Percentiles rank a stretch among this genome's conserved stretches.
Evolutionary conservation across 192 early-diverging fungal species (phyloP).

Genomic region (Funneliformis geosporum): DNA sequence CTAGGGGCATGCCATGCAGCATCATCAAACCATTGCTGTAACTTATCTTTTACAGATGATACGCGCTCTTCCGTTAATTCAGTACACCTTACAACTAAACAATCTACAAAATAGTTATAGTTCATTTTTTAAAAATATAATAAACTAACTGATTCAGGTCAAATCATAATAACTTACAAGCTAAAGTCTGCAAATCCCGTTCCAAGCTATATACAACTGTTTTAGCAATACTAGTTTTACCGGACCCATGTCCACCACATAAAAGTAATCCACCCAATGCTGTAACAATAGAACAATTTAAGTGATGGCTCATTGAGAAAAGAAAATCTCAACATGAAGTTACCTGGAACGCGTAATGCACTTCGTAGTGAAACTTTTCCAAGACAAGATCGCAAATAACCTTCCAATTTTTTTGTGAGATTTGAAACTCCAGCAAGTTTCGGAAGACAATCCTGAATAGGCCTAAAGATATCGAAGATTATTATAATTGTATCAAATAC

Average conservation of each 20-base stretch:
- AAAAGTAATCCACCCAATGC: constrained; percentile 62
- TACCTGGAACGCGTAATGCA: constrained; percentile 33
- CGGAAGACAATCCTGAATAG: constrained; percentile 3
- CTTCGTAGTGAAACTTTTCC: constrained; percentile 3
- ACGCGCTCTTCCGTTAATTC: constrained; percentile 61
- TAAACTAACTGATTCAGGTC: constrained; percentile 33
- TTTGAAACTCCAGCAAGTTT: constrained; percentile 33
- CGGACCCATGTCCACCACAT: constrained; percentile 72
- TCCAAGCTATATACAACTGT: constrained; percentile 48
- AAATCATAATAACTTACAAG: constrained; percentile 42
- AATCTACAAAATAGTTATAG: constrained; percentile 44
- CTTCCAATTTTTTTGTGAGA: constrained; percentile 25
- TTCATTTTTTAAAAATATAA: constrained; percentile 4
- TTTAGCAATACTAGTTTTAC: constrained; percentile 70
- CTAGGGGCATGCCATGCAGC: constrained; percentile 73
- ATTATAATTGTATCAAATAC: background rate
- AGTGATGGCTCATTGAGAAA: background rate
- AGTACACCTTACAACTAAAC: constrained; percentile 54
- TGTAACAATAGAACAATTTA: background rate
- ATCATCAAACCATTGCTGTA: constrained; percentile 61
- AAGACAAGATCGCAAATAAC: constrained; percentile 24
- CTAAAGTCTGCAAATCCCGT: constrained; percentile 45
- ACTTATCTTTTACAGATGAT: constrained; percentile 58
- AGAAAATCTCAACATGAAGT: background rate
- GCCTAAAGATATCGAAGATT: background rate